phyloP scores from a whole-genome alignment of 257 asterid species.

The Rehmannia glutinosa region DNA sequence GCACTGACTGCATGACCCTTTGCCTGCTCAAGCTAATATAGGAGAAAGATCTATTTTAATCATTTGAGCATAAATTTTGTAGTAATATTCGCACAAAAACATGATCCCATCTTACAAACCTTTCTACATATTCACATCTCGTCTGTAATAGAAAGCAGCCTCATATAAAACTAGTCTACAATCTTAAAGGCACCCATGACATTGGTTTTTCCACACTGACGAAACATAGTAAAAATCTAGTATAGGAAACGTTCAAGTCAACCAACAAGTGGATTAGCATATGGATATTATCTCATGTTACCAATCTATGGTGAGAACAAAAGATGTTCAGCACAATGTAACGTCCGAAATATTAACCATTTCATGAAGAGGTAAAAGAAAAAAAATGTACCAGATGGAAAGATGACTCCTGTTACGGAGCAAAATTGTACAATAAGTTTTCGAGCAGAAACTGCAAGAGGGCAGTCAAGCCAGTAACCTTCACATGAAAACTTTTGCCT shows the following conservation, averaged over 20 bases:
- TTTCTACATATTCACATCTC: constrained; percentile 2
- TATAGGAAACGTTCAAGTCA: neutral
- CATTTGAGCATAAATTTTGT: neutral
- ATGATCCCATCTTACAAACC: neutral
- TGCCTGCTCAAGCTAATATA: neutral
- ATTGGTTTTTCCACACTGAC: neutral
- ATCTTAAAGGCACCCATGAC: neutral
- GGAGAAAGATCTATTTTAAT: neutral
- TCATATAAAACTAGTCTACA: neutral
- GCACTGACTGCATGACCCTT: neutral
- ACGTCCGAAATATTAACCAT: constrained; percentile 3
- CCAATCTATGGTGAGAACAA: neutral
- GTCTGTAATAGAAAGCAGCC: neutral
- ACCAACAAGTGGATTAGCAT: neutral
- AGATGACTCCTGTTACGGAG: constrained; percentile 72
- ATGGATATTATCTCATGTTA: neutral
- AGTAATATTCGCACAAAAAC: neutral
- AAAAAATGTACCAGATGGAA: constrained; percentile 67
- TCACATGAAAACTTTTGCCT: constrained; percentile 77
- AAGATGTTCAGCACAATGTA: neutral
- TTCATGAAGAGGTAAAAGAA: constrained; percentile 4
- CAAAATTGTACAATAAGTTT: constrained; percentile 80
- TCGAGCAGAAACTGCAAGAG: constrained; percentile 90
- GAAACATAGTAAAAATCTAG: neutral
- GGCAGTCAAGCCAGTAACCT: constrained; percentile 93